These are phyloP conservation scores for Priceomyces castillae DNA, from an alignment of 805 yeast genomes.

Conservation along the genomic window DNA sequence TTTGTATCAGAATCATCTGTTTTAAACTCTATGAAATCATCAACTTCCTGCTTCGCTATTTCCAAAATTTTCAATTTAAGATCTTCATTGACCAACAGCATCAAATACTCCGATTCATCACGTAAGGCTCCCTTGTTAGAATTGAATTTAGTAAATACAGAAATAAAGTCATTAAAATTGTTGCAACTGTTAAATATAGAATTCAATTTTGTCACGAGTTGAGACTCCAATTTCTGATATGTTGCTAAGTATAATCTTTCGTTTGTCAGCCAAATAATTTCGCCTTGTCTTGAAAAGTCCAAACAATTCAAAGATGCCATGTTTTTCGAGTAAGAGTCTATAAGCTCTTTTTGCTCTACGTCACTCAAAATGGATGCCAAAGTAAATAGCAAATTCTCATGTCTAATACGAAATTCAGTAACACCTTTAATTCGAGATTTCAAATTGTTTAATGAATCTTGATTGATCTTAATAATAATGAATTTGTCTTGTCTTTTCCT, in stretches of 20 bases:
- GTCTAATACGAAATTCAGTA: conserved; percentile 47
- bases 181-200: conserved; percentile 23
- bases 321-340: conserved; percentile 27
- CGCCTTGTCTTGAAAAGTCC: conserved; percentile 33
- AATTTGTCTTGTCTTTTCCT: conserved; percentile 73
- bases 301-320: conserved; percentile 27
- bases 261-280: conserved; percentile 26
- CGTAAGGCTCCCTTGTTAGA: conserved; percentile 8
- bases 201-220: conserved; percentile 23
- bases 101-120: conserved; percentile 14
- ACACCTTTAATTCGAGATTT: conserved; percentile 46
- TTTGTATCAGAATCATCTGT: conserved; percentile 5
- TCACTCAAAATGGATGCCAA: conserved; percentile 16
- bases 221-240: conserved; percentile 19
- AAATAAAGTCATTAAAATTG: conserved; percentile 25
- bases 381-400: conserved; percentile 47
- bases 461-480: conserved; percentile 58
- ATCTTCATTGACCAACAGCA: conserved; percentile 34
- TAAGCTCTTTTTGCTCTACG: conserved; percentile 14
- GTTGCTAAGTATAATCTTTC: conserved; percentile 24
- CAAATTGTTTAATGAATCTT: conserved; percentile 31
- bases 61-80: conserved; percentile 31
- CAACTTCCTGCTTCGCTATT: conserved; percentile 27
- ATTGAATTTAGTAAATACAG: conserved; percentile 22
- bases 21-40: conserved; percentile 15